These are phyloP conservation scores for Debaryomycetaceae sp. DNA, from an alignment of 1,139 yeast genomes.

Conservation along the genomic window DNA sequence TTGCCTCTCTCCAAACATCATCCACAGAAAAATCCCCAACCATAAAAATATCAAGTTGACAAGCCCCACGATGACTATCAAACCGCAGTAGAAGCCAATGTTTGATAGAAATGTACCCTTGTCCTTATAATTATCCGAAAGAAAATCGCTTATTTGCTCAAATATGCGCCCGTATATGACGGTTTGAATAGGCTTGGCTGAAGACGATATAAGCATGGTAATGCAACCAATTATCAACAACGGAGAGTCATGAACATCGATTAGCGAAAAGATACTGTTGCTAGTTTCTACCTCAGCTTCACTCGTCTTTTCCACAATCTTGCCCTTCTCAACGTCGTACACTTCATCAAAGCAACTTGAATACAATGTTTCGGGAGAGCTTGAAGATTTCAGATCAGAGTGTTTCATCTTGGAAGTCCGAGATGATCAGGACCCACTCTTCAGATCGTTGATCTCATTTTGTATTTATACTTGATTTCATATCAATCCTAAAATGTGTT, in stretches of 20 bases:
- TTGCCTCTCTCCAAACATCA: conserved; percentile 70
- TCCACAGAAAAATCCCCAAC: conserved; percentile 60
- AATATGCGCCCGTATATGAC: conserved; percentile 67
- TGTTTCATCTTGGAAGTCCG: neutral
- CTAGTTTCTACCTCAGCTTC: conserved; percentile 1
- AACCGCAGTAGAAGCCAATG: conserved; percentile 47
- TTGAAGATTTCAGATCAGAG: neutral
- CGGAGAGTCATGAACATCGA: conserved; percentile 20
- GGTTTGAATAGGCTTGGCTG: conserved; percentile 61
- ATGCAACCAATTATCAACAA: conserved; percentile 20
- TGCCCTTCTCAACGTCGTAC: neutral
- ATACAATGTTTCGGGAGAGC: conserved; percentile 1
- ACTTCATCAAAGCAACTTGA: neutral
- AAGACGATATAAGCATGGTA: conserved; percentile 38
- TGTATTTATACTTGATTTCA: neutral
- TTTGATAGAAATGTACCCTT: conserved; percentile 36
- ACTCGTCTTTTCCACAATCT: neutral
- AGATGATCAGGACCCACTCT: neutral
- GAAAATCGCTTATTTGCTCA: conserved; percentile 41
- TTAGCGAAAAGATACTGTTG: conserved; percentile 25
- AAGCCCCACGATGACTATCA: conserved; percentile 56
- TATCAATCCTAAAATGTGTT: neutral
- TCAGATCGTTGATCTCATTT: neutral
- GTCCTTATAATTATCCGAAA: conserved; percentile 22
- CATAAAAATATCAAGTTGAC: conserved; percentile 51